phyloP scores from a whole-genome alignment of 768 basidiomycete genomes.

The Tephrocybe sp. region DNA sequence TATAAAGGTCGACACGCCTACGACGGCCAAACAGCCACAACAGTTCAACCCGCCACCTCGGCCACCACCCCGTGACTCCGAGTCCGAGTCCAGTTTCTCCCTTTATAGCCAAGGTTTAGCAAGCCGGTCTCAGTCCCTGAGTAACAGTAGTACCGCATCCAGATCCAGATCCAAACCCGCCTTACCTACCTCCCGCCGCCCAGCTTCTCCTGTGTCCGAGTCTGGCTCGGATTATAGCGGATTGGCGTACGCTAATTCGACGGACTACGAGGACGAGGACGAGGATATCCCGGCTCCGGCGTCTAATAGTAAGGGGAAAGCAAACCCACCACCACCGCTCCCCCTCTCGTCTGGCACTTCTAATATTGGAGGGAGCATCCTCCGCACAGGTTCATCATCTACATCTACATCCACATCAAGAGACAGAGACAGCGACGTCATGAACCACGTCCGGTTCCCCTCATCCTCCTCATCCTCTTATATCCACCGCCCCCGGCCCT shows the following conservation, averaged over 20 bases:
- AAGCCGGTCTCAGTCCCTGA: constrained; percentile 1
- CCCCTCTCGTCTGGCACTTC: constrained; percentile 16
- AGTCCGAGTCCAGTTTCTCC: constrained; percentile 8
- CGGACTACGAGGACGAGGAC: constrained; percentile 38
- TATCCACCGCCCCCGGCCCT: background rate
- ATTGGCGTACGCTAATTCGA: constrained; percentile 49
- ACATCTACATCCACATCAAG: too few species aligned
- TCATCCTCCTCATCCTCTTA: background rate
- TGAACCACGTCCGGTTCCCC: constrained; percentile 20
- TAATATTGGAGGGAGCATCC: constrained; percentile 13
- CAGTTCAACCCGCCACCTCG: background rate
- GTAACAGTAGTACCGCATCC: constrained; percentile 17
- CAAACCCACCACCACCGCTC: constrained; percentile 21
- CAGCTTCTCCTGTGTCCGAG: constrained; percentile 26
- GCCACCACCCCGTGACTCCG: background rate
- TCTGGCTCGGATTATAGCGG: constrained; percentile 44
- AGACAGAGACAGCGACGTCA: background rate
- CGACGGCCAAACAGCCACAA: constrained; percentile 15
- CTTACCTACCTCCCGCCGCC: background rate
- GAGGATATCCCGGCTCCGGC: too few species aligned
- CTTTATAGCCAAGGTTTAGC: constrained; percentile 8
- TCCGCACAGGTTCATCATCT: constrained; percentile 23
- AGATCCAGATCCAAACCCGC: background rate
- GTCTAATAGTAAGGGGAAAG: constrained; percentile 20
- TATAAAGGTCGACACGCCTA: constrained; percentile 13